Evolutionary conservation across 352 stramenopile genomes (phyloP), one percentile per base, ranked within the genome.

Genomic region (Thraustochytrium striatum): DNA sequence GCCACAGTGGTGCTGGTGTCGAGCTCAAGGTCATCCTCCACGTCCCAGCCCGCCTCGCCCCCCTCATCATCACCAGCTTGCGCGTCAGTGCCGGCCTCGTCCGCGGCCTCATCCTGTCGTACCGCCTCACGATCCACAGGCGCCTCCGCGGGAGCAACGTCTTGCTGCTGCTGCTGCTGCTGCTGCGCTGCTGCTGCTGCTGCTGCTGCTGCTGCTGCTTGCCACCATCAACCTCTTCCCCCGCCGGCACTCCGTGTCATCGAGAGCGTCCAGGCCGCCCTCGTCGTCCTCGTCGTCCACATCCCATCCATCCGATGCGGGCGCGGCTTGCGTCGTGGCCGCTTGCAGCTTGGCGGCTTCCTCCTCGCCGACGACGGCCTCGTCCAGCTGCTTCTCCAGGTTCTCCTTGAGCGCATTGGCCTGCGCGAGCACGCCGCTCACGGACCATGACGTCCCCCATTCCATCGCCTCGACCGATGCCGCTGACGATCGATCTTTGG

Each of bases 341-440:
- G 25, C 43, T 21, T 72, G 8, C 36, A 61, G 30, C 3, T 72
- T 69, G 5, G 21, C 38, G 9, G 5, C 32, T 25, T 44, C 65
- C 21, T 25, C 44, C 52, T 61, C 65, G 52, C 28, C 50, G 44
- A 41, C 65, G 33, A 75, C 65, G 52, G 65, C 65, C 52, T 75
- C 65, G 65, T 75, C 65, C 21, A 75, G 65, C 65, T 75, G 65
- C 65, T 75, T 75, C 65, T 75, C 65, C 32, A 75, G 43, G 44
- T 58, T 61, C 43, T 75, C 65, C 32, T 75, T 75, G 65, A 75
- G 38, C 32, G 43, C 65, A 30, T 70, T 75, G 19, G 52, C 43
- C 65, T 75, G 65, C 16, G 43, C 65, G 5, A 75, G 61, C 65
- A 75, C 65, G 65, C 44, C 43, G 39, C 65, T 25, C 30, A 36